phyloP scores from a whole-genome alignment of 495 filamentous ascomycete species.

The Amphirosellinia nigrospora region DNA sequence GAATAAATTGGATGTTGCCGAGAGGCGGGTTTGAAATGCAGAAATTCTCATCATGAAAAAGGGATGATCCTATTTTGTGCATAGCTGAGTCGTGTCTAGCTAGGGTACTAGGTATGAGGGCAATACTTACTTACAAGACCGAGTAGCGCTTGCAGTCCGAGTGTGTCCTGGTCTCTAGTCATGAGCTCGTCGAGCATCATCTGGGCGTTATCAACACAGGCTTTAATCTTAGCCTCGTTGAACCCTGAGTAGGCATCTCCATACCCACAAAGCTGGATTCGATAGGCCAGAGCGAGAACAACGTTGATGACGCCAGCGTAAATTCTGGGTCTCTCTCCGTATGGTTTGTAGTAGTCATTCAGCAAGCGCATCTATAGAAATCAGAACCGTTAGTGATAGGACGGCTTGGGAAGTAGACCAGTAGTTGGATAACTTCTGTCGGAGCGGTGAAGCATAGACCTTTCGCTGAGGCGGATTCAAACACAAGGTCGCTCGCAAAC shows the following conservation, averaged over 20 bases:
- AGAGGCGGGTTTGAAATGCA: neutral
- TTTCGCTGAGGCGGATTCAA: neutral
- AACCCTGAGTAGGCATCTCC: slow-evolving; percentile 29
- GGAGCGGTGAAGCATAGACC: neutral
- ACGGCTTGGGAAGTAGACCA: neutral
- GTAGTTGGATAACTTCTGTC: neutral
- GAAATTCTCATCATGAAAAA: neutral
- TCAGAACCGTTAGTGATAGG: neutral
- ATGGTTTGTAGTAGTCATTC: slow-evolving; percentile 34
- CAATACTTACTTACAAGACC: slow-evolving; percentile 39
- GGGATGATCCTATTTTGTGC: neutral
- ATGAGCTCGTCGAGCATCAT: slow-evolving; percentile 40
- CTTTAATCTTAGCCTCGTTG: slow-evolving; percentile 30
- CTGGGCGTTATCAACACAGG: slow-evolving; percentile 42
- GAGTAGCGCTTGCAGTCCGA: slow-evolving; percentile 40
- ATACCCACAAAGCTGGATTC: slow-evolving; percentile 24
- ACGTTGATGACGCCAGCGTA: slow-evolving; percentile 40
- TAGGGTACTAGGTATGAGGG: neutral
- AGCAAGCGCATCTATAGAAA: slow-evolving; percentile 30
- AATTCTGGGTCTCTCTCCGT: slow-evolving; percentile 30
- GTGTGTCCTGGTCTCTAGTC: slow-evolving; percentile 37
- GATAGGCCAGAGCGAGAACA: slow-evolving; percentile 39
- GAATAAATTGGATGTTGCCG: neutral
- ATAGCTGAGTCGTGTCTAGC: neutral
- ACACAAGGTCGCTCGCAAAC: no score